Conservation (phyloP, 208 protist species). For the Crithidia brevicula region DNA sequence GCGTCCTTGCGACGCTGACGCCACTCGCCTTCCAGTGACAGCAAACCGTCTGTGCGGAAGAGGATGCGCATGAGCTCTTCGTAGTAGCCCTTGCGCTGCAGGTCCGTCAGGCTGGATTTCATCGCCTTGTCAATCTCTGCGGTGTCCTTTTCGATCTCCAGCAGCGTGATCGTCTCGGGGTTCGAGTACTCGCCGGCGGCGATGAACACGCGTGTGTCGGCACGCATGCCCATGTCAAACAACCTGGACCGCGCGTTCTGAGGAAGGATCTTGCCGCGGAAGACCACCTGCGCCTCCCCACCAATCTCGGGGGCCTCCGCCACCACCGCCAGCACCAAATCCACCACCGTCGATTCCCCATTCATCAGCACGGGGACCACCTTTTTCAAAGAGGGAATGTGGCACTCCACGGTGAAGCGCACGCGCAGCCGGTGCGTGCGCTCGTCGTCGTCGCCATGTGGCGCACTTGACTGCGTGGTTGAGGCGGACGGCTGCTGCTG, state of each 20-base stretch:
- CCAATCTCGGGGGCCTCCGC: conserved; percentile 34
- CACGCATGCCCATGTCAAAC: conserved; percentile 58
- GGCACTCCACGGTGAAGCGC: conserved; percentile 44
- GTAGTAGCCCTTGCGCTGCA: conserved; percentile 74
- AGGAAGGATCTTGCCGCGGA: conserved; percentile 60
- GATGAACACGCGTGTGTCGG: conserved; percentile 57
- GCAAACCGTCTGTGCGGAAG: conserved; percentile 71
- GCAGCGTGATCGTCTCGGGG: conserved; percentile 56
- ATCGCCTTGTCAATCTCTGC: conserved; percentile 39
- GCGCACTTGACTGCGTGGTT: neutral
- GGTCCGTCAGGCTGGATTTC: conserved; percentile 24
- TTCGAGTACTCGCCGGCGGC: conserved; percentile 55
- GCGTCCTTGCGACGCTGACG: conserved; percentile 55
- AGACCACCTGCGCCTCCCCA: conserved; percentile 52
- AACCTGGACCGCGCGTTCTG: conserved; percentile 40
- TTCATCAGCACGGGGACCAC: conserved; percentile 41
- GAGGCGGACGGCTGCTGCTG: neutral
- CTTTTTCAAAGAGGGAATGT: conserved; percentile 48
- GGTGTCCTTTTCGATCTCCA: conserved; percentile 69
- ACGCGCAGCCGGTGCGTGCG: conserved; percentile 28
- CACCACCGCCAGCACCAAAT: conserved; percentile 43
- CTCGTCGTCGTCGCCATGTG: conserved; percentile 15
- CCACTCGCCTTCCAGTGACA: conserved; percentile 69
- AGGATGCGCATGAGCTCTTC: conserved; percentile 88
- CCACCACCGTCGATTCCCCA: conserved; percentile 56